These are phyloP conservation scores for Ganoderma lingzhi DNA, from an alignment of 1,284 basidiomycete species.

Conservation along the genomic window DNA sequence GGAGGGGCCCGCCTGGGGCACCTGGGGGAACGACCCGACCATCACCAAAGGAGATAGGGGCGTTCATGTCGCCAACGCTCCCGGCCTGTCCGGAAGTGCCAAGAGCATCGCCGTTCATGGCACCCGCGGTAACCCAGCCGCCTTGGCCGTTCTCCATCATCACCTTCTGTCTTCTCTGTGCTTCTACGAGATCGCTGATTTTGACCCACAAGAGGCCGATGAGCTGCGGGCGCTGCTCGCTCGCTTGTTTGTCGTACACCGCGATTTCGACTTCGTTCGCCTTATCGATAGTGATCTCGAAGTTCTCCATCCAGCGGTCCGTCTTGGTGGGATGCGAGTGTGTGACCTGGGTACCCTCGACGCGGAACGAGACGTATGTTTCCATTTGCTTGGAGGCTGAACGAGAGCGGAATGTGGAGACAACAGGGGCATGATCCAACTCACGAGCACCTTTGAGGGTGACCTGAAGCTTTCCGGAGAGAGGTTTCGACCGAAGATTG, in stretches of 20 bases:
- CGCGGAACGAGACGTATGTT: constrained; percentile 93
- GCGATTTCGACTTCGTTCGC: constrained; percentile 99
- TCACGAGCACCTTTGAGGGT: constrained; percentile 92
- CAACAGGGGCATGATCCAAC: constrained; percentile 91
- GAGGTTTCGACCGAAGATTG: constrained; percentile 88
- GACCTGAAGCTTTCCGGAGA: constrained; percentile 93
- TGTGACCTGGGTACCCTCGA: constrained; percentile 94
- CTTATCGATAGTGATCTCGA: constrained; percentile 96
- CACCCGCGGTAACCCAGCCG: constrained; percentile 93
- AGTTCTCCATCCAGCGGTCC: constrained; percentile 98
- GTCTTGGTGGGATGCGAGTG: constrained; percentile 93
- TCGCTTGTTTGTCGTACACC: constrained; percentile 91
- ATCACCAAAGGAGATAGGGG: constrained; percentile 59
- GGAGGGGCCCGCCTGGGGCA: constrained; percentile 41
- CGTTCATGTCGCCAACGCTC: constrained; percentile 61
- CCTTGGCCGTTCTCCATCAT: constrained; percentile 85
- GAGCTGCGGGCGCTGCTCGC: constrained; percentile 83
- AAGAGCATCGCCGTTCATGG: constrained; percentile 72
- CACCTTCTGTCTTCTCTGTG: constrained; percentile 92
- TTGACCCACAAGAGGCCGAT: constrained; percentile 97
- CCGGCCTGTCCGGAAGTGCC: constrained; percentile 48
- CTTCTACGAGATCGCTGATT: constrained; percentile 95
- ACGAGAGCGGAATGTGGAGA: constrained; percentile 64
- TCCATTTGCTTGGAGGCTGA: constrained; percentile 87
- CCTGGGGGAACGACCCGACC: constrained; percentile 38